Base-by-base conservation (phyloP, 1,284 basidiomycete genomes). In the Kalmanozyma brasiliensis region DNA sequence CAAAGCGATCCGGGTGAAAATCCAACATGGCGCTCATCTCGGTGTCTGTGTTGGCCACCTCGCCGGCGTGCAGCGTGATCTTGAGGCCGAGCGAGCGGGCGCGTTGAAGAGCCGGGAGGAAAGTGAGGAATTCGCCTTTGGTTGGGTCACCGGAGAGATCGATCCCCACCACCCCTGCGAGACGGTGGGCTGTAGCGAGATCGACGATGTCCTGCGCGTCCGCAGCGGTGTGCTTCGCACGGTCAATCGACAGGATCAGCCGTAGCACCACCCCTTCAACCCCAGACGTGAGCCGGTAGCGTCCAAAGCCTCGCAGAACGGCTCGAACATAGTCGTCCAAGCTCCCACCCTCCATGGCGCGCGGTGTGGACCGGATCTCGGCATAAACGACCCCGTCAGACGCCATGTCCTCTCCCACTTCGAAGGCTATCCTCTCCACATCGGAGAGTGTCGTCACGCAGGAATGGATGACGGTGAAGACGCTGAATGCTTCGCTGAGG, bases 91-190 rank as follows among this genome's bases (percentile, higher is more conserved):
- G 20, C 2, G 29, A 26, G 11, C 65, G 34, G 5, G 69, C 66
- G 9, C 35, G 32, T 1, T 8, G 1, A 6, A 67, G 55, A 7
- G 67, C 46, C 4, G 63, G 49, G 16, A 43, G 22, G 26, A 53
- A 63, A 14, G 42, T 46, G 0, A 19, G 10, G 34, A 53, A 70
- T 4, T 36, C 9, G 14, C 67, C 71, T 20, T 56, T 58, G 13
- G 66, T 66, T 0, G 71, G 71, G 23, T 73, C 62, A 6, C 71
- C 71, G 13, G 62, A 66, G 8, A 73, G 62, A 33, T 73, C 71
- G 14, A 73, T 55, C 0, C 67, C 62, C 0, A 72, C 52, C 1
- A 72, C 65, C 9, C 52, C 68, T 3, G n/a, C 33, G 2, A 16
- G 5, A 2, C 17, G 46, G 19, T 48, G 47, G 8, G 24, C 20